phyloP scores from a whole-genome alignment of 352 stramenopile genomes.

The Phytopythium delawarense region DNA sequence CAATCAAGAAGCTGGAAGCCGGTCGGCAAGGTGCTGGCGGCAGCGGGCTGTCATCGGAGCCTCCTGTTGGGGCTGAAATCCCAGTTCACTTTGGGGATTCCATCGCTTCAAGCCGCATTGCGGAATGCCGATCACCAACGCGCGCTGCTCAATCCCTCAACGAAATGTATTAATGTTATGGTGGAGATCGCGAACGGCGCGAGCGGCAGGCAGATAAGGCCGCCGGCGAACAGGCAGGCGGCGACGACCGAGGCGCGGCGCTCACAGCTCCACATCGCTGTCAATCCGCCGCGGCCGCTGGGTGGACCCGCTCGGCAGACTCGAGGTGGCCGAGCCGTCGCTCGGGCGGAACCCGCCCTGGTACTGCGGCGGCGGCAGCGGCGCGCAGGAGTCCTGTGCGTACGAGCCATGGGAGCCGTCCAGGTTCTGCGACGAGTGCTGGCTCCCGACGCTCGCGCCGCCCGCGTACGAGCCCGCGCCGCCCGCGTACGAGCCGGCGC shows the following conservation, averaged over 20 bases:
- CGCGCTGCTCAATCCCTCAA: too few species aligned
- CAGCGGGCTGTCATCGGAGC: too few species aligned
- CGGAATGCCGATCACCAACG: too few species aligned
- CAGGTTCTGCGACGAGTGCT: conserved; percentile 22
- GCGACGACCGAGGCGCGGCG: neutral
- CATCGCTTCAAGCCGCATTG: too few species aligned
- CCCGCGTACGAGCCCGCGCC: neutral
- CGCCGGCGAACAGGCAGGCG: neutral
- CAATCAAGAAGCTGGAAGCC: too few species aligned
- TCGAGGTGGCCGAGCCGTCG: conserved; percentile 14
- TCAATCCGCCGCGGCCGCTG: conserved; percentile 35
- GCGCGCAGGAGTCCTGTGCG: conserved; percentile 11
- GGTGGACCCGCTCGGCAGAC: conserved; percentile 1
- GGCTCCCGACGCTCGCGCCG: conserved; percentile 12
- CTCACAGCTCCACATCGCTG: conserved; percentile 62
- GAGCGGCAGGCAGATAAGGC: neutral
- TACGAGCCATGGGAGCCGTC: conserved; percentile 40
- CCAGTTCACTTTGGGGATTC: too few species aligned
- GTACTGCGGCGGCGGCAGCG: conserved; percentile 17
- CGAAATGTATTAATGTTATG: conserved; percentile 2
- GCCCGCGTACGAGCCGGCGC: neutral
- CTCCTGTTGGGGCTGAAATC: too few species aligned
- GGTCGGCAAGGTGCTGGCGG: too few species aligned
- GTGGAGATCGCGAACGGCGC: neutral
- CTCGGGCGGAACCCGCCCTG: conserved; percentile 19